Base-by-base conservation (phyloP, 371 early-diverging fungal genomes). In the Rhizopus delemar region DNA sequence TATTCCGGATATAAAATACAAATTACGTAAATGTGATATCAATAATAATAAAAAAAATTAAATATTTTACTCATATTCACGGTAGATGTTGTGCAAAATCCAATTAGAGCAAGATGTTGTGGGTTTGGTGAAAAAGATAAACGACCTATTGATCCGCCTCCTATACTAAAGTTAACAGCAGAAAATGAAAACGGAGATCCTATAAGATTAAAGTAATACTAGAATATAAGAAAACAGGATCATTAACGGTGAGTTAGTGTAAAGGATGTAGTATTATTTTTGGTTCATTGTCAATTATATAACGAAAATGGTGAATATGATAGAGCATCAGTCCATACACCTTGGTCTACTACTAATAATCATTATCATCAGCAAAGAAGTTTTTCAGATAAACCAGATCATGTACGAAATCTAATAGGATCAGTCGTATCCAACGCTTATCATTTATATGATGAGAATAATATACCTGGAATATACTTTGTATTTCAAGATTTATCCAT, bases 71-170 rank as follows among this genome's bases (percentile, higher is more conserved):
- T 29, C 8, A 29, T 29, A 9, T 48, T 12, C 48, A 7, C 7
- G 4, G 2, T 45, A 68, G 68, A 41, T 4, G 55, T 68, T 3
- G 60, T 62, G 53, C 87, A 89, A 68, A 79, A 86, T 51, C 89
- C 90, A 22, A 57, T 83, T 29, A 63, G 86, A 50, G 87, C 87
- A 41, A 71, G 88, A 36, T 82, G 86, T 76, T 86, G 88, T 62
- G 70, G 66, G 51, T 66, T 70, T 61, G 71, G 71, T 7, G 64
- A 70, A 56, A 70, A 70, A 53, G 71, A 70, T 15, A 60, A 67
- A 4, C 55, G 71, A 34, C 68, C 71, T 1, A 65, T 71, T 16
- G 71, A 71, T 51, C 71, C 71, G 31, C 71, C 68, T 13, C 71
- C 71, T 6, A 71, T 71, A 28, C n/a, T 71, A 7, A 57, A 65